A percentile compares a stretch with the other conserved stretches of the same genome.
Evolutionary conservation across 306 rosid species (phyloP).

Genomic region (Lotus japonicus): DNA sequence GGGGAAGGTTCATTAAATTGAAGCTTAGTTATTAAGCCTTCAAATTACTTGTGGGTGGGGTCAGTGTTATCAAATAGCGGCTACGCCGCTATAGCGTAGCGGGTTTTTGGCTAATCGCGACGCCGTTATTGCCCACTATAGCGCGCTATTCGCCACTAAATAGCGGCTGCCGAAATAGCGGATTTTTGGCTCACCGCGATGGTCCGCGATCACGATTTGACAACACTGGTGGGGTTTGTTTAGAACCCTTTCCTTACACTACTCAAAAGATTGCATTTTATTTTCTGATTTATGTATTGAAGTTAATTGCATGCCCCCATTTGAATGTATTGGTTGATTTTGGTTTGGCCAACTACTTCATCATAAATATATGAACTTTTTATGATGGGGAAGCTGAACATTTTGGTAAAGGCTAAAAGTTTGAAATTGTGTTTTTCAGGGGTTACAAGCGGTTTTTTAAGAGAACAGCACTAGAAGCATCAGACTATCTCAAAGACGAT

Average conservation of each 20-base stretch:
- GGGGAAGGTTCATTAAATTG: not conserved
- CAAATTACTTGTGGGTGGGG: not conserved
- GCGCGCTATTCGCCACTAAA: too few relatives aligned
- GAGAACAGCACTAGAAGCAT: conserved; percentile 60
- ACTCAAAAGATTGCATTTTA: not conserved
- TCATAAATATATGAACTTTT: not conserved
- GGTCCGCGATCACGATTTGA: too few relatives aligned
- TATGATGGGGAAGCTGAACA: not conserved
- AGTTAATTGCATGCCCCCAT: not conserved
- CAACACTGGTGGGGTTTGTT: not conserved
- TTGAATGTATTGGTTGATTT: not conserved
- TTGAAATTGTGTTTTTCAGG: conserved; percentile 43
- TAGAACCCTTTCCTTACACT: not conserved
- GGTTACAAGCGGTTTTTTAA: conserved; percentile 81
- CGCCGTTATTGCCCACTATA: too few relatives aligned
- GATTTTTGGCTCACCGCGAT: too few relatives aligned
- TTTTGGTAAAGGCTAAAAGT: conserved; percentile 8
- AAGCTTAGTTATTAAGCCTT: not conserved
- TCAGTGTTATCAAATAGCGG: too few relatives aligned
- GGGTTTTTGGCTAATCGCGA: too few relatives aligned
- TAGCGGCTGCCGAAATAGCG: too few relatives aligned
- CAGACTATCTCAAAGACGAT: conserved; percentile 77
- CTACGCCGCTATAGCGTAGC: too few relatives aligned
- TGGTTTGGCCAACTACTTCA: not conserved
- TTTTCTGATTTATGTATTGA: not conserved